Percentiles rank a stretch among this genome's conserved stretches.
phyloP scores from a whole-genome alignment of 2,329 filamentous ascomycete species.

The Rutstroemia sydowiana region DNA sequence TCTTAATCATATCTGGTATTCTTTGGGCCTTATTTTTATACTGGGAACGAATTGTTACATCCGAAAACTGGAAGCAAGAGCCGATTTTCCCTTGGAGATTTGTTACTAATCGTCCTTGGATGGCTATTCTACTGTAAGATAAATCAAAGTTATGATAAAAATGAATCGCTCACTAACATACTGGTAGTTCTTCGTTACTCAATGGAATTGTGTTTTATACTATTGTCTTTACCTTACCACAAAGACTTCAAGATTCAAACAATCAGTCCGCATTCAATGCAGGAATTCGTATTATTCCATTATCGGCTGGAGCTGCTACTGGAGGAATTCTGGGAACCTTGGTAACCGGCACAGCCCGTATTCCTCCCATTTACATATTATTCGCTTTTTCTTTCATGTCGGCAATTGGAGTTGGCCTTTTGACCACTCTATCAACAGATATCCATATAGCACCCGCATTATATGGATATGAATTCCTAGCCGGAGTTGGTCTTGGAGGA shows the following conservation, averaged over 20 bases:
- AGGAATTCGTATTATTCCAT: not conserved
- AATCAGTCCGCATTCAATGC: not conserved
- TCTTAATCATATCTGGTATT: not conserved
- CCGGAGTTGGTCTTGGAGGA: not conserved
- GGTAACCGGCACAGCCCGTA: not conserved
- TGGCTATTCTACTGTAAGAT: not conserved
- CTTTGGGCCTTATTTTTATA: not conserved
- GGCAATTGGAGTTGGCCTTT: not conserved
- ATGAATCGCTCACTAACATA: not conserved
- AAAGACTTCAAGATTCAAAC: not conserved
- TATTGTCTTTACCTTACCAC: not conserved
- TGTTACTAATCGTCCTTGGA: not conserved
- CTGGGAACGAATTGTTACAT: not conserved
- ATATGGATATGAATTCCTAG: not conserved
- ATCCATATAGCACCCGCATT: not conserved
- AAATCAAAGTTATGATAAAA: no score
- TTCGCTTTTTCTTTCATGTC: not conserved
- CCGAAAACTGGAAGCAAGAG: not conserved
- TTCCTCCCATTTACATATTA: not conserved
- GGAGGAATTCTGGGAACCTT: not conserved
- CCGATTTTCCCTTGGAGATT: not conserved
- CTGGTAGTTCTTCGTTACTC: not conserved
- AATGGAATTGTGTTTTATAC: not conserved
- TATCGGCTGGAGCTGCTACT: not conserved
- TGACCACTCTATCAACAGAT: not conserved